Conservation (phyloP, 2,329 filamentous ascomycete species). For the Periconia sp. region DNA sequence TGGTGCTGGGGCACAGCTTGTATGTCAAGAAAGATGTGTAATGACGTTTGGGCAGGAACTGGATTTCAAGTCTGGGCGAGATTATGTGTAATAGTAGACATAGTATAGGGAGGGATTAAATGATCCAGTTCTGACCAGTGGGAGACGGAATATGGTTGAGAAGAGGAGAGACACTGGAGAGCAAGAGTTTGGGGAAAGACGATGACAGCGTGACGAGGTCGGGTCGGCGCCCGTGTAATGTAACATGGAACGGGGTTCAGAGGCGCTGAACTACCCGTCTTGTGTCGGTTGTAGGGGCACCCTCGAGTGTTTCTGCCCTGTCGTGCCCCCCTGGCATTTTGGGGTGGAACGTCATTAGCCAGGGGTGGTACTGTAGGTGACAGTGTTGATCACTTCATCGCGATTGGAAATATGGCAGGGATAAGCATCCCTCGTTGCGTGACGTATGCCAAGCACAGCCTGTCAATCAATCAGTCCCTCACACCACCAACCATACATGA, state of each 20-base stretch:
- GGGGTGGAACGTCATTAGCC: slow-evolving; percentile 32
- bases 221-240: no score
- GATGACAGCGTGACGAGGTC: no score
- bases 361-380: slow-evolving; percentile 19
- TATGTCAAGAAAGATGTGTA: background rate
- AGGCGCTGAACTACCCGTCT: no score
- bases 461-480: no score
- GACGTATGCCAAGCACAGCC: slow-evolving; percentile 13
- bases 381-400: slow-evolving; percentile 32
- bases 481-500: no score
- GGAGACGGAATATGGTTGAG: background rate
- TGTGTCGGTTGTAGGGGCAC: no score
- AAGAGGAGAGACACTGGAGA: background rate
- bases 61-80: slow-evolving; percentile 3
- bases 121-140: background rate
- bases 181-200: background rate
- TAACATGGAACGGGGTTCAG: no score
- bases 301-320: background rate
- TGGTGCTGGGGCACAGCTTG: background rate
- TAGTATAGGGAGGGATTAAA: background rate
- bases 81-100: background rate
- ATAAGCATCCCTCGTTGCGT: slow-evolving; percentile 17
- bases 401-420: slow-evolving; percentile 20
- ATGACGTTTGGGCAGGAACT: slow-evolving; percentile 27
- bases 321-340: background rate